Evolutionary conservation across 352 stramenopile genomes (phyloP).

Genomic region (Stramenopiles sp.): DNA sequence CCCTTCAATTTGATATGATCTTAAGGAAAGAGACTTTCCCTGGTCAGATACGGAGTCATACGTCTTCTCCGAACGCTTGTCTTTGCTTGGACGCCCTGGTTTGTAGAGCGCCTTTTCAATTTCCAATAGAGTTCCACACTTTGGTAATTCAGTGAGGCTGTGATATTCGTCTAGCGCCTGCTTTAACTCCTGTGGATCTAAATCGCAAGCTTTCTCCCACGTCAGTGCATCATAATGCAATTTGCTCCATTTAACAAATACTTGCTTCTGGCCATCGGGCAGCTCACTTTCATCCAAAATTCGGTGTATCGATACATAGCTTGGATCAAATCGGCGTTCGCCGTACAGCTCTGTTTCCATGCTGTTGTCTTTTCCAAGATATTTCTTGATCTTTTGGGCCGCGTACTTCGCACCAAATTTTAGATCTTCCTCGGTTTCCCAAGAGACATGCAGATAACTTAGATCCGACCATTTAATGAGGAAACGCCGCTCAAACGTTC

Average conservation of each 20-base stretch:
- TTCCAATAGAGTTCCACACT: constrained; percentile 19
- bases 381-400: neutral
- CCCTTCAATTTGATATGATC: constrained; percentile 94
- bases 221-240: constrained; percentile 88
- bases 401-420: neutral
- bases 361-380: neutral
- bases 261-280: constrained; percentile 20
- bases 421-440: constrained; percentile 48
- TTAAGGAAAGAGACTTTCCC: constrained; percentile 31
- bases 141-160: constrained; percentile 67
- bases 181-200: constrained; percentile 41
- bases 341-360: neutral
- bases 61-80: neutral
- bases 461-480: constrained; percentile 70
- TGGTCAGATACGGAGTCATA: neutral
- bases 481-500: constrained; percentile 27
- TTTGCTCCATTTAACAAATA: constrained; percentile 95
- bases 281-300: neutral
- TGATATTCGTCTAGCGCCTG: constrained; percentile 21
- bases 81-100: neutral
- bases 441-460: constrained; percentile 87
- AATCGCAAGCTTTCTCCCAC: constrained; percentile 92
- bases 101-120: neutral
- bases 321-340: neutral
- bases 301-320: neutral